A percentile compares a stretch with the other conserved stretches of the same genome.
Conservation (phyloP, 2,329 filamentous ascomycete species). For the Penicillium psychrosexuale region DNA sequence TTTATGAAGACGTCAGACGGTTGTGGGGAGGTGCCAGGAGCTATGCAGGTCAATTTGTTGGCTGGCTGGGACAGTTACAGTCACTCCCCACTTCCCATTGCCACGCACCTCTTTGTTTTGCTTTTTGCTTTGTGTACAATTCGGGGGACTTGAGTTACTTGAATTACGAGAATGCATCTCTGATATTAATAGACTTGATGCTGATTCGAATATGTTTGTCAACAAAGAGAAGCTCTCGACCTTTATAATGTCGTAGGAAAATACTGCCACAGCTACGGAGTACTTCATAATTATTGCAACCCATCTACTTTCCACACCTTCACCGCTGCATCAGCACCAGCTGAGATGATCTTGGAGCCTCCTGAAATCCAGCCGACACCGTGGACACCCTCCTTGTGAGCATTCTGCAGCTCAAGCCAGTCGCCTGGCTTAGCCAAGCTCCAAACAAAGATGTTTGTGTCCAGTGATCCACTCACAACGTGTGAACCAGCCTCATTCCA, state of each 20-base stretch:
- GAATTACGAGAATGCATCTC: no score
- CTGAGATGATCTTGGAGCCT: conserved; percentile 66
- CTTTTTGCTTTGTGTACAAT: background rate
- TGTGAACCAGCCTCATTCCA: conserved; percentile 79
- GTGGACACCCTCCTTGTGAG: conserved; percentile 93
- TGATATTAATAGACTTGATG: background rate
- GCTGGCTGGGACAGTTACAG: conserved; percentile 6
- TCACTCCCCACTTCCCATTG: conserved; percentile 6
- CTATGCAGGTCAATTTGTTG: conserved; percentile 9
- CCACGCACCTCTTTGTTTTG: conserved; percentile 15
- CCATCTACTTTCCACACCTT: conserved; percentile 78
- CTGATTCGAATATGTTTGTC: background rate
- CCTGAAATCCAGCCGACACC: conserved; percentile 77
- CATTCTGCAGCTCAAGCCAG: conserved; percentile 77
- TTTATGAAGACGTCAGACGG: conserved; percentile 1
- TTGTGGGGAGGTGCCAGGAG: conserved; percentile 6
- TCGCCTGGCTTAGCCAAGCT: conserved; percentile 79
- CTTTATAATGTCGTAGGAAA: background rate
- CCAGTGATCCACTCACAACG: conserved; percentile 78
- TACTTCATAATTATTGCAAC: conserved; percentile 34
- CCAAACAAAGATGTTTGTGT: conserved; percentile 93
- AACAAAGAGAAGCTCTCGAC: background rate
- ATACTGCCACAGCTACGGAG: background rate
- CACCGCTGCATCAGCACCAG: conserved; percentile 82
- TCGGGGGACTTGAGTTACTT: background rate